These are phyloP conservation scores for Magnaporthiopsis poae DNA, from an alignment of 2,329 filamentous ascomycete species.

Conservation along the genomic window DNA sequence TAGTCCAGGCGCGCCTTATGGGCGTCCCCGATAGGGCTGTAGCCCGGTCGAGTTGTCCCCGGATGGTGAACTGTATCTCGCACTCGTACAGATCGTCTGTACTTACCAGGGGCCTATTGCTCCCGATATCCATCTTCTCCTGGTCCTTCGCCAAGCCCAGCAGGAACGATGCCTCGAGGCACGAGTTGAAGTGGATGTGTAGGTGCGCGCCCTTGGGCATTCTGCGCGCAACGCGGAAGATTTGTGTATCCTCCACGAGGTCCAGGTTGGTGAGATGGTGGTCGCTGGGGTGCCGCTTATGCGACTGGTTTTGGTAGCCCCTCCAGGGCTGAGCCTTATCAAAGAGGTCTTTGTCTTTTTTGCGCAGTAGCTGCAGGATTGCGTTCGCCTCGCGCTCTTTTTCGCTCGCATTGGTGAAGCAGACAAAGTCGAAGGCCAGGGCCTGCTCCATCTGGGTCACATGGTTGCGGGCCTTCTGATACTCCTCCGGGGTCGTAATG, in stretches of 20 bases:
- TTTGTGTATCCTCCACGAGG: constrained; percentile 43
- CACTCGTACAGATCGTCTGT: constrained; percentile 39
- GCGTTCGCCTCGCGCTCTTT: constrained; percentile 28
- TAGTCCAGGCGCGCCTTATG: too few species aligned
- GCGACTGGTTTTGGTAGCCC: constrained; percentile 34
- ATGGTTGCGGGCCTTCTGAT: constrained; percentile 22
- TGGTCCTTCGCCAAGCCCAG: constrained; percentile 45
- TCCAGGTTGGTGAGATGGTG: constrained; percentile 49
- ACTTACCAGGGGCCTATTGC: constrained; percentile 39
- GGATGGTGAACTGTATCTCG: constrained; percentile 54
- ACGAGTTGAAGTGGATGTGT: constrained; percentile 72
- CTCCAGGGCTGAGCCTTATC: constrained; percentile 21
- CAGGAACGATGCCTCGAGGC: constrained; percentile 50
- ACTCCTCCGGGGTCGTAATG: constrained; percentile 13
- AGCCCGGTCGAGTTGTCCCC: constrained; percentile 21
- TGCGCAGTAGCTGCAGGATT: constrained; percentile 30
- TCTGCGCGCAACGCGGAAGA: constrained; percentile 45
- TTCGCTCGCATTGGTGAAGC: constrained; percentile 21
- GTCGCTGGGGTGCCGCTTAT: constrained; percentile 38
- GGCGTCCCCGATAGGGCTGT: not conserved
- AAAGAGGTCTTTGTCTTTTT: constrained; percentile 28
- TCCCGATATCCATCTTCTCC: constrained; percentile 60
- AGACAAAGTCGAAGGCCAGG: constrained; percentile 32
- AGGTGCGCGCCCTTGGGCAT: constrained; percentile 66
- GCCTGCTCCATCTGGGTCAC: constrained; percentile 24